These are phyloP conservation scores for Psilocybe azurescens DNA, from an alignment of 768 basidiomycete genomes.

Conservation along the genomic window DNA sequence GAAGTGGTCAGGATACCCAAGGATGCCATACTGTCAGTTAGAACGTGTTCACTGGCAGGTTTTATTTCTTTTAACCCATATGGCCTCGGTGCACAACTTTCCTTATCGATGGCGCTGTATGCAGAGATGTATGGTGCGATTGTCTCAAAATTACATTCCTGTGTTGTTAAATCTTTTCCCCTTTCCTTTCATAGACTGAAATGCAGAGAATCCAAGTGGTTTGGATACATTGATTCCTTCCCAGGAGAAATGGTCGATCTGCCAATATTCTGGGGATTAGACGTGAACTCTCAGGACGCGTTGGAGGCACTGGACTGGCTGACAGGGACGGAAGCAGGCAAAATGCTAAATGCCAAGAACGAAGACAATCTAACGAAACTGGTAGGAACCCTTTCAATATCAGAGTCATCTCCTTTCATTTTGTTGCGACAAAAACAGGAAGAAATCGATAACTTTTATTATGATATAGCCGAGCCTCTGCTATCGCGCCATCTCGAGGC, in stretches of 20 bases:
- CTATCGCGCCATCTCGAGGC: constrained; percentile 27
- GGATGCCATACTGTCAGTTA: constrained; percentile 62
- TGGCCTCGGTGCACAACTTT: constrained; percentile 64
- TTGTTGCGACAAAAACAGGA: constrained; percentile 27
- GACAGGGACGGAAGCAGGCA: constrained; percentile 46
- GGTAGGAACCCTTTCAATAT: constrained; percentile 22
- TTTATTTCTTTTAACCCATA: constrained; percentile 50
- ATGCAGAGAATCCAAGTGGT: constrained; percentile 60
- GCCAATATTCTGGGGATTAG: constrained; percentile 61
- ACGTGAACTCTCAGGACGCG: constrained; percentile 30
- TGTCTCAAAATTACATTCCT: constrained; percentile 4
- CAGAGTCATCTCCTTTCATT: background rate
- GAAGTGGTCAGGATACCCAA: constrained; percentile 73
- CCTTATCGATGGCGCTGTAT: constrained; percentile 67
- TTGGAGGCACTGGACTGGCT: constrained; percentile 42
- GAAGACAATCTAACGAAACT: constrained; percentile 26
- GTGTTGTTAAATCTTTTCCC: background rate
- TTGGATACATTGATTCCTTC: constrained; percentile 68
- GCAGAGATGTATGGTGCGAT: constrained; percentile 55
- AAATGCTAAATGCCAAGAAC: constrained; percentile 23
- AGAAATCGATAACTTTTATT: constrained; percentile 41
- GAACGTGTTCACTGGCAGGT: constrained; percentile 53
- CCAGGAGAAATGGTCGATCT: constrained; percentile 58
- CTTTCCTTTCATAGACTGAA: constrained; percentile 44
- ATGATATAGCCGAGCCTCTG: constrained; percentile 36